Evolutionary conservation across 1,139 yeast genomes (phyloP), one percentile per base, ranked within the genome.

Genomic region (Meyerozyma athensensis): DNA sequence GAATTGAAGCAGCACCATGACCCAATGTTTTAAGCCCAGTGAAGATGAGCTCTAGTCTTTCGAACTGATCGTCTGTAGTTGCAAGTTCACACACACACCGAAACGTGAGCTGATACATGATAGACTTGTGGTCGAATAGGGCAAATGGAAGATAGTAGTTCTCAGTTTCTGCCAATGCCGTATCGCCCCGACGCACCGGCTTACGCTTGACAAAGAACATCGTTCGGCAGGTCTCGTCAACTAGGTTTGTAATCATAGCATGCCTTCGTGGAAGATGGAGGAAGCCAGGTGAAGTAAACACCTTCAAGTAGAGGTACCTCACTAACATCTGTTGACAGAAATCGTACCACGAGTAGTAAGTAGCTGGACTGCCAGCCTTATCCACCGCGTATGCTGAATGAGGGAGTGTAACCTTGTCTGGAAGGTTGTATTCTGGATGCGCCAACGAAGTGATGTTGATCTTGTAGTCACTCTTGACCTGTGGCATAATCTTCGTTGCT

Each of bases 1-100:
- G 32, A 28, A 28, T 18, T 73, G 82, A 39, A 59, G 47, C 39
- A 36, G 40, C 44, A 4, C 53, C 53, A 19, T 46, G 39, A 8
- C 53, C 46, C 14, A 49, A 26, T n/a, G 32, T 40, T 7, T 43
- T 38, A 17, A 47, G 26, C n/a, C 52, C 53, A 14, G 30, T 33
- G 33, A 49, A 46, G 33, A 41, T 44, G 7, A 49, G 35, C 28
- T 47, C 50, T 16, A 49, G 39, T 34, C 40, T 44, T 30, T 49
- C 53, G 17, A 49, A 44, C 18, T 45, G 47, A 19, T 39, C 45
- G 7, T 43, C 44, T 21, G 43, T 42, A 17, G 47, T 47, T 4
- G 49, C 39, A 14, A 49, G 39, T 17, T 47, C 49, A 3, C 45
- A 34, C 21, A 43, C 31, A 2, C 46, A 31, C 12, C 50, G 41